Conservation (phyloP, 176 grass and related monocot species). For the Phoenix roebelenii region DNA sequence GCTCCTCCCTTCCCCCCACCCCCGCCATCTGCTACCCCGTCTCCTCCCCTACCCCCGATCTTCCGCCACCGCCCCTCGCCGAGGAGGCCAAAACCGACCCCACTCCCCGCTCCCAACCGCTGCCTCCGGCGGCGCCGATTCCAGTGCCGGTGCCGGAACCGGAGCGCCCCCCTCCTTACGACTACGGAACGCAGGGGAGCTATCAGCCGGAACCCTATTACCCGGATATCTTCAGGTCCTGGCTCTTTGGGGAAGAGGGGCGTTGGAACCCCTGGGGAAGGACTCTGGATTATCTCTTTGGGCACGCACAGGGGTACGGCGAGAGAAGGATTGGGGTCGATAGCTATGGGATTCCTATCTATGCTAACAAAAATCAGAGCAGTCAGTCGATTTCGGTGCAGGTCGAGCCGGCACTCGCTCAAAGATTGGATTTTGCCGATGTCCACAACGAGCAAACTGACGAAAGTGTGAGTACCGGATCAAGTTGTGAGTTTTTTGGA, state of each 20-base stretch:
- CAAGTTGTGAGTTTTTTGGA: background rate
- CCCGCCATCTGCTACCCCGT: slow-evolving; percentile 34
- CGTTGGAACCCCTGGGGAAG: slow-evolving; percentile 52
- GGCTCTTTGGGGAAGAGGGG: slow-evolving; percentile 41
- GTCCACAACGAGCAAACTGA: slow-evolving; percentile 4
- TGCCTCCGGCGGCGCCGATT: background rate
- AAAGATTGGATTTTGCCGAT: slow-evolving; percentile 39
- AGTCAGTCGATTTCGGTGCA: slow-evolving; percentile 42
- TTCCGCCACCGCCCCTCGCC: background rate
- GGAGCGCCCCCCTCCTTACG: slow-evolving; percentile 15
- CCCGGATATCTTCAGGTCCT: slow-evolving; percentile 48
- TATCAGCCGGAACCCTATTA: slow-evolving; percentile 30
- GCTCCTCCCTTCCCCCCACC: slow-evolving; percentile 31
- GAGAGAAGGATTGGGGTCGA: slow-evolving; percentile 53
- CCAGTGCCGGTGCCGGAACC: slow-evolving; percentile 15
- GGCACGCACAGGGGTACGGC: slow-evolving; percentile 74
- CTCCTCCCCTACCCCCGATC: slow-evolving; percentile 1
- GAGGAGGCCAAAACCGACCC: background rate
- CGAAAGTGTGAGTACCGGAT: slow-evolving; percentile 37
- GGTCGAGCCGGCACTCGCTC: slow-evolving; percentile 31
- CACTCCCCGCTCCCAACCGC: background rate
- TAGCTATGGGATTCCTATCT: slow-evolving; percentile 49
- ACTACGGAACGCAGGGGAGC: slow-evolving; percentile 19
- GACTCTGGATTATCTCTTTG: slow-evolving; percentile 78
- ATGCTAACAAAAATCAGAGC: slow-evolving; percentile 58